Percentiles rank a stretch among this genome's conserved stretches.
These are phyloP conservation scores for Aspergillus novofumigatus DNA, from an alignment of 2,329 filamentous ascomycete species.

Conservation along the genomic window DNA sequence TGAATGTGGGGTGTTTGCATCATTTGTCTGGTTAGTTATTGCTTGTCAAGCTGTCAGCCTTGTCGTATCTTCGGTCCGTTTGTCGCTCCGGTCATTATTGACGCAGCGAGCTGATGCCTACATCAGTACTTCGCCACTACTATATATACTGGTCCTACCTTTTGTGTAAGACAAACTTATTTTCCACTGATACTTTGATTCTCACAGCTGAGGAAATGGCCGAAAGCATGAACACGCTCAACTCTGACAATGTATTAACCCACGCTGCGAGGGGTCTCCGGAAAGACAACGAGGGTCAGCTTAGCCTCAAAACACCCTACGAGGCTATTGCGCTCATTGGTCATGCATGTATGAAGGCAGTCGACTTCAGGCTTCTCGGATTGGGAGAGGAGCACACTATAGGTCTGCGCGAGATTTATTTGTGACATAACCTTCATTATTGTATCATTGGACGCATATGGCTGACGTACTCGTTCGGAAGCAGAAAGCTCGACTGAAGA, in stretches of 20 bases:
- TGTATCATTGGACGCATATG: neutral
- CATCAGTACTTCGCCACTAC: neutral
- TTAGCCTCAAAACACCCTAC: conserved; percentile 49
- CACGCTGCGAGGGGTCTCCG: conserved; percentile 30
- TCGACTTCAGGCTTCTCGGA: conserved; percentile 76
- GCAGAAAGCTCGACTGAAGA: conserved; percentile 26
- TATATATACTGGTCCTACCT: neutral
- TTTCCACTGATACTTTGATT: neutral
- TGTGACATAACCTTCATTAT: neutral
- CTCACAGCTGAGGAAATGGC: conserved; percentile 5
- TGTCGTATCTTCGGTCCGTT: neutral
- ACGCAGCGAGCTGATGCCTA: neutral
- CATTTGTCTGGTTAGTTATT: neutral
- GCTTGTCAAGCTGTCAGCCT: no score
- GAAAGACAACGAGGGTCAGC: conserved; percentile 21
- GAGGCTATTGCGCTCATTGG: conserved; percentile 80
- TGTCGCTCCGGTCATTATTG: neutral
- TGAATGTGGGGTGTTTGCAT: conserved; percentile 3
- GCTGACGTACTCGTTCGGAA: neutral
- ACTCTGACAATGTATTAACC: conserved; percentile 26
- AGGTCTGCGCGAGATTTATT: conserved; percentile 42
- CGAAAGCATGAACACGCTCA: conserved; percentile 22
- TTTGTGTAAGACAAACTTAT: neutral
- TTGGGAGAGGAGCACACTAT: conserved; percentile 78
- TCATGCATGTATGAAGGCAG: conserved; percentile 75